Conservation (phyloP, 441 rosid species). For the Mallotus repandus region DNA sequence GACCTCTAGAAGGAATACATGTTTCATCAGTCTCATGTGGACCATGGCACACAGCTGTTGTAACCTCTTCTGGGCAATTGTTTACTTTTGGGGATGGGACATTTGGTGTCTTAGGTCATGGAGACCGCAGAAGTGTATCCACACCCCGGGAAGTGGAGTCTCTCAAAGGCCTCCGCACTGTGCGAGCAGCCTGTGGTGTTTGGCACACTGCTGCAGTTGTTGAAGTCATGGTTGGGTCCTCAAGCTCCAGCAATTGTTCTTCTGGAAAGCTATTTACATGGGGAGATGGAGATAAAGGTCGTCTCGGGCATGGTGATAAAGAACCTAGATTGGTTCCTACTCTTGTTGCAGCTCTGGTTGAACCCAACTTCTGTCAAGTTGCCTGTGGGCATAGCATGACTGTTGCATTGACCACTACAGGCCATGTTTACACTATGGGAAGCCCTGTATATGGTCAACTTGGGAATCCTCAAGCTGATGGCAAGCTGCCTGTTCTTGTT, state of each 20-base stretch:
- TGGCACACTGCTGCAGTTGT: slow-evolving; percentile 99
- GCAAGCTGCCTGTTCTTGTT: slow-evolving; percentile 72
- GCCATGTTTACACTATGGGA: slow-evolving; percentile 93
- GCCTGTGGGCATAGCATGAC: slow-evolving; percentile 96
- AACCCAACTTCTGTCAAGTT: slow-evolving; percentile 91
- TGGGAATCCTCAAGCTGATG: slow-evolving; percentile 91
- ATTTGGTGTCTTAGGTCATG: slow-evolving; percentile 96
- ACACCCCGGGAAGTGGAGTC: slow-evolving; percentile 93
- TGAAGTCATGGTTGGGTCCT: slow-evolving; percentile 94
- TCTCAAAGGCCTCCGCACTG: slow-evolving; percentile 92
- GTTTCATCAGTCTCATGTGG: slow-evolving; percentile 96
- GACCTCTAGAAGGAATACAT: slow-evolving; percentile 90
- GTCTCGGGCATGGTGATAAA: slow-evolving; percentile 96
- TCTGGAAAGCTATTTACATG: slow-evolving; percentile 95
- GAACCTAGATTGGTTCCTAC: slow-evolving; percentile 90
- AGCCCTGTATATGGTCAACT: slow-evolving; percentile 95
- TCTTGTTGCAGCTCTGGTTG: slow-evolving; percentile 93
- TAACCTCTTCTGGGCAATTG: slow-evolving; percentile 90
- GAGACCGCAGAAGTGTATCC: slow-evolving; percentile 78
- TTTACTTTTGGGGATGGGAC: slow-evolving; percentile 99
- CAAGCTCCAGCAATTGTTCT: slow-evolving; percentile 90
- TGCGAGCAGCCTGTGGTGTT: slow-evolving; percentile 96
- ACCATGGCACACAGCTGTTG: slow-evolving; percentile 97
- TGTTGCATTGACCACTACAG: slow-evolving; percentile 81
- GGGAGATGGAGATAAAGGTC: slow-evolving; percentile 99